phyloP scores from a whole-genome alignment of 2,329 filamentous ascomycete genomes.

The Fusarium torreyae region DNA sequence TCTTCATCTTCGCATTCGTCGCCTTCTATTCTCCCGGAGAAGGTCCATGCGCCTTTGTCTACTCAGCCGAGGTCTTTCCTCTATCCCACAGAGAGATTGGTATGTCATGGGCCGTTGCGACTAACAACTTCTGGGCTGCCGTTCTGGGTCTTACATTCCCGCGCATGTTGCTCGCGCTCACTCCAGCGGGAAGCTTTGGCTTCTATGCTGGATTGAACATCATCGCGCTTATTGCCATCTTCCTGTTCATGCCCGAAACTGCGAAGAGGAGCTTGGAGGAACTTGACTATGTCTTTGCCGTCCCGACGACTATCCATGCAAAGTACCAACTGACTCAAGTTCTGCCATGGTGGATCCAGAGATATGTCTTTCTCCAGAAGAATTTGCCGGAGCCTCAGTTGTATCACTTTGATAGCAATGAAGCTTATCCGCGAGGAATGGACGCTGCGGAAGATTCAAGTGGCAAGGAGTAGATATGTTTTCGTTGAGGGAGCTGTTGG shows the following conservation, averaged over 20 bases:
- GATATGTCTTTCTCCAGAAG: neutral
- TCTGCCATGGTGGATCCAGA: neutral
- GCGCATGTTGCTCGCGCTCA: conserved; percentile 58
- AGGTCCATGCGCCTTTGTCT: conserved; percentile 71
- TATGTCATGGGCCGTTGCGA: conserved; percentile 73
- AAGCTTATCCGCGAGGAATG: neutral
- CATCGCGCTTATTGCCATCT: conserved; percentile 62
- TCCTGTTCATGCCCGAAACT: conserved; percentile 65
- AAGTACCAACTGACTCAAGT: neutral
- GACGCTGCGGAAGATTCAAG: too few species aligned
- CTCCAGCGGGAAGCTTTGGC: conserved; percentile 53
- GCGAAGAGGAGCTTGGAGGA: conserved; percentile 66
- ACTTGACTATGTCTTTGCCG: conserved; percentile 59
- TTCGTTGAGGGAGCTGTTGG: too few species aligned
- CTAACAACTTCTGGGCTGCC: conserved; percentile 66
- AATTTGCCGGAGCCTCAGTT: neutral
- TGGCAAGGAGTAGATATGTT: too few species aligned
- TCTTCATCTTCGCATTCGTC: conserved; percentile 74
- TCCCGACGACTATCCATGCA: neutral
- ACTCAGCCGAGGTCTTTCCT: conserved; percentile 73
- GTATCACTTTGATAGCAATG: neutral
- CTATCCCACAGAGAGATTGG: conserved; percentile 72
- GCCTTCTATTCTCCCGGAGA: conserved; percentile 74
- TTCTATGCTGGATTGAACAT: conserved; percentile 65
- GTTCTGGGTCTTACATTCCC: conserved; percentile 65